Base-by-base conservation (phyloP, 2,329 filamentous ascomycete genomes). In the Madurella mycetomatis region DNA sequence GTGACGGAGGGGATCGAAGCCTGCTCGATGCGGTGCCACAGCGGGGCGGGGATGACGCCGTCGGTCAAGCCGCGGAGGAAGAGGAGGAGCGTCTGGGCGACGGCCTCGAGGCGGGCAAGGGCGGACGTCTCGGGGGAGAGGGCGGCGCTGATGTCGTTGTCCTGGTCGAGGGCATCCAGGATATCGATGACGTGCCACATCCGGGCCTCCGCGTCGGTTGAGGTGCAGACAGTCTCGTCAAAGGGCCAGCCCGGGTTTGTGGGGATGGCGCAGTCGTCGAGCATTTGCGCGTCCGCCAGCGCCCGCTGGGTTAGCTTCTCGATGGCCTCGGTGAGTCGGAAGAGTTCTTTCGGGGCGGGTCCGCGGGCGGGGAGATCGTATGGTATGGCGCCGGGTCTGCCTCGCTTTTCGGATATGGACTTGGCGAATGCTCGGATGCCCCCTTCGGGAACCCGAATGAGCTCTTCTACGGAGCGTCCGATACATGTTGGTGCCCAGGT, bases 301-400 rank as follows among this genome's bases (percentile, higher is more conserved):
- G 74, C 77, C 17, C 82, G 76, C 60, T 83, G 82, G 2, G 76
- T 76, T 41, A 84, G 70, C 7, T 69, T 75, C 63, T 82, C 81
- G 15, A 96, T 79, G 11, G 85, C 83, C 68, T 96, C 90, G 5
- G 91, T 96, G 65, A 99, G 81, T 66, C 86, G 86, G 72, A 96
- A 95, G 9, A 97, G 77, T 69, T 96, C 92, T 57, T 88, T 85
- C 1, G 94, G 92, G 1, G 91, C 91, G 11, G 91, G 92, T 67
- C 87, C 86, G 66, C 83, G 83, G 58, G 89, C 80, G 55, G 79
- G 82, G 40, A 72, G 77, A 65, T 75, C 78, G 64, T 77, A 81
- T 45, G 74, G 77, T 55, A 81, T 86, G 59, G 76, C 73, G 2
- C 76, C 77, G 2, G 71, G 62, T 7, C 53, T 60, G 34, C 66